Evolutionary conservation across 2,329 filamentous ascomycete species (phyloP).

Genomic region (Passalora sequoiae): DNA sequence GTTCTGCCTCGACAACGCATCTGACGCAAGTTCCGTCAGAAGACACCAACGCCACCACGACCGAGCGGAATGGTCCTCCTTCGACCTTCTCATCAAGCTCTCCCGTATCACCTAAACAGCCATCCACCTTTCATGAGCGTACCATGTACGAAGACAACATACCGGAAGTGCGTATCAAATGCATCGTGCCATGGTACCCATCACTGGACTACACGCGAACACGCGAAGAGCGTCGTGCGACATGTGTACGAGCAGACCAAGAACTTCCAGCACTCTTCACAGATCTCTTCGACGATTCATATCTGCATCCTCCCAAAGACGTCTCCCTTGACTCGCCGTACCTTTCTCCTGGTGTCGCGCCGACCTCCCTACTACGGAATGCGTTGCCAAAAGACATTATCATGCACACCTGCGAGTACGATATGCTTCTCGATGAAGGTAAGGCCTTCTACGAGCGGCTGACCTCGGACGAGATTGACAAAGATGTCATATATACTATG

Average conservation of each 20-base stretch:
- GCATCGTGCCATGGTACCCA: conserved; percentile 59
- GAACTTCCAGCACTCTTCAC: conserved; percentile 49
- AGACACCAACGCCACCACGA: conserved; percentile 1
- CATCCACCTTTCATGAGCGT: conserved; percentile 10
- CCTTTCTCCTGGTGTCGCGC: conserved; percentile 54
- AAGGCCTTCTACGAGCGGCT: conserved; percentile 58
- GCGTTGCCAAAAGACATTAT: conserved; percentile 56
- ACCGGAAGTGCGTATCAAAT: conserved; percentile 46
- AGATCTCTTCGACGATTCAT: conserved; percentile 49
- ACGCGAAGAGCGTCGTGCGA: conserved; percentile 54
- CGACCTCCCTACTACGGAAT: conserved; percentile 48
- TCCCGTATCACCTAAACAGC: conserved; percentile 4
- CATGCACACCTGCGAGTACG: conserved; percentile 60
- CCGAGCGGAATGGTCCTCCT: conserved; percentile 16
- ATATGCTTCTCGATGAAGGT: conserved; percentile 61
- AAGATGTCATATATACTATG: conserved; percentile 55
- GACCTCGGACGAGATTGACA: conserved; percentile 36
- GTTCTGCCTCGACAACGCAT: no score
- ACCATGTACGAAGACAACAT: conserved; percentile 5
- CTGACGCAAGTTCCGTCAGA: conserved; percentile 8
- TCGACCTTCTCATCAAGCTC: neutral
- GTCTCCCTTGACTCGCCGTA: conserved; percentile 54
- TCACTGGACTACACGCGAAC: conserved; percentile 58
- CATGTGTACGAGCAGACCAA: conserved; percentile 50
- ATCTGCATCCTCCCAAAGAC: conserved; percentile 38